Conservation (phyloP, 2,329 filamentous ascomycete species). For the Aspergillus arachidicola region DNA sequence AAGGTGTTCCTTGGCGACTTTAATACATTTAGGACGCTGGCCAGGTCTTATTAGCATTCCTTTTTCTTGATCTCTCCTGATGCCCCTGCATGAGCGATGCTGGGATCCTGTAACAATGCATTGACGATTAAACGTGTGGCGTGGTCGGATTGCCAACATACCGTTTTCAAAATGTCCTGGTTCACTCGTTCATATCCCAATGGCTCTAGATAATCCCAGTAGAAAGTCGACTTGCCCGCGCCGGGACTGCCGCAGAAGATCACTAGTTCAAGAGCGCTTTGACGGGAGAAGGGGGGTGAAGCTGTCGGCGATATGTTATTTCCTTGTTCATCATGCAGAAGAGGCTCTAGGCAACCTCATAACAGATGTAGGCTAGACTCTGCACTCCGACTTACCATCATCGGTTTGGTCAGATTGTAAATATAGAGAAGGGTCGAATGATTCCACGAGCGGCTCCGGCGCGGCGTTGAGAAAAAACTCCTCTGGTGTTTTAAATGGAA, state of each 20-base stretch:
- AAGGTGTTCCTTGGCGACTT: conserved; percentile 69
- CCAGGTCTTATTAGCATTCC: conserved; percentile 6
- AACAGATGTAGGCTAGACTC: neutral
- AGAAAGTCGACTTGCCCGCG: conserved; percentile 90
- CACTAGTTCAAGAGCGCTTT: conserved; percentile 71
- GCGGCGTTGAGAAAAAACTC: conserved; percentile 80
- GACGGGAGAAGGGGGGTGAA: conserved; percentile 55
- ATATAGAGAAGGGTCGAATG: conserved; percentile 71
- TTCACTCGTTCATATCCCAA: conserved; percentile 84
- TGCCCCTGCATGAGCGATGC: neutral
- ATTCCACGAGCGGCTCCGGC: conserved; percentile 65
- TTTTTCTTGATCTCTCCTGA: neutral
- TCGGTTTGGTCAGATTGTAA: conserved; percentile 39
- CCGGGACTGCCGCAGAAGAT: conserved; percentile 88
- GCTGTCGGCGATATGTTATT: conserved; percentile 16
- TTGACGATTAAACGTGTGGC: neutral
- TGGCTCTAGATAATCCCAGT: conserved; percentile 74
- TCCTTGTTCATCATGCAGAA: conserved; percentile 1
- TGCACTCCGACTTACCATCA: conserved; percentile 29
- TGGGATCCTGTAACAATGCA: neutral
- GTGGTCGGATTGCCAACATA: conserved; percentile 29
- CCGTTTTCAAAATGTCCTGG: conserved; percentile 81
- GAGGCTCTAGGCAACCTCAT: neutral
- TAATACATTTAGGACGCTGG: conserved; percentile 67
- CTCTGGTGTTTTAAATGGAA: conserved; percentile 83